Base-by-base conservation (phyloP, 2,329 filamentous ascomycete genomes). In the Claviceps maximensis region DNA sequence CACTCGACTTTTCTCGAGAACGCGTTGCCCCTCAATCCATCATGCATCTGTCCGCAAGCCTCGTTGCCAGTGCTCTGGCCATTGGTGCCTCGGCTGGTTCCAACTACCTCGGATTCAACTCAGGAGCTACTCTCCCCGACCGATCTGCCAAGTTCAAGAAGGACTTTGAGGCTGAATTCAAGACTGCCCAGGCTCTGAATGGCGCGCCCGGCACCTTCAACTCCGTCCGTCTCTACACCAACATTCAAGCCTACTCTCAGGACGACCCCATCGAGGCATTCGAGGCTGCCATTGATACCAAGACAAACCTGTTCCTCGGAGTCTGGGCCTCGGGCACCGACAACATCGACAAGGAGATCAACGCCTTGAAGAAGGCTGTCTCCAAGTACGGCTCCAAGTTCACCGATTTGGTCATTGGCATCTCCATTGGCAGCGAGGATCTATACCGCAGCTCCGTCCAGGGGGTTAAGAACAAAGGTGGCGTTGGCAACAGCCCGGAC, bases 221-320 rank as follows among this genome's bases (percentile, higher is more conserved):
- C 61, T 71, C 76, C 54, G 75, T 81, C 58, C 78, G 82, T 51
- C 72, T 84, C 33, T 85, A 87, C 74, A 86, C 84, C 65, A 82
- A 79, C 72, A 79, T 83, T 64, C 77, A 80, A 67, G 76, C 75
- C 62, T 72, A 79, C 68, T 73, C 83, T 63, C 77, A 87, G 72
- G 77, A 79, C 60, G 85, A 91, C 68, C 89, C 89, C 51, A 74
- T 95, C 63, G 74, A 88, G 73, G 89, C 89, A 44, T 80, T 91
- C 70, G 86, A 88, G 70, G 83, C 83, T 38, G 82, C 83, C 60
- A 72, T 83, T 47, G 70, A 74, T 55, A 81, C 79, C 56, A 72
- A 80, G 45, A 81, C 78, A 19, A 69, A 76, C 58, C 69, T 86
- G 46, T 77, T 86, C 38, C 79, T 83, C 50, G 82, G 83, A 57